Evolutionary conservation across 2,329 filamentous ascomycete genomes (phyloP).

Genomic region (Aureobasidium musti): DNA sequence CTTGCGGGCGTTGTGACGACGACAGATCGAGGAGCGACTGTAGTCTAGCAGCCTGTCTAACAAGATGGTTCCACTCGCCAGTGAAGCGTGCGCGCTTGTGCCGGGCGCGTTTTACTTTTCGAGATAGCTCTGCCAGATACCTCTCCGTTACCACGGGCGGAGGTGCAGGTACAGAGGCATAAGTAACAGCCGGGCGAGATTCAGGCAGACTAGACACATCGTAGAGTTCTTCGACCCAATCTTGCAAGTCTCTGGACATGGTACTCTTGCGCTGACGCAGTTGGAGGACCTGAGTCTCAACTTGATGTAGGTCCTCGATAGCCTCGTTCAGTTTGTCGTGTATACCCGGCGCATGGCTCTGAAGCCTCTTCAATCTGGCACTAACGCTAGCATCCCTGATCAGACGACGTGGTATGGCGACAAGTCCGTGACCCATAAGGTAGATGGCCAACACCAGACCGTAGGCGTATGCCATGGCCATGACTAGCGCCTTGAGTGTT

Average conservation of each 20-base stretch:
- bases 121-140: constrained; percentile 86
- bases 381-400: constrained; percentile 78
- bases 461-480: constrained; percentile 95
- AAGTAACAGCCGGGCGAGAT: constrained; percentile 42
- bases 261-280: constrained; percentile 79
- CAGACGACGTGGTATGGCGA: constrained; percentile 81
- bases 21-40: constrained; percentile 84
- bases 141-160: constrained; percentile 89
- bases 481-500: constrained; percentile 79
- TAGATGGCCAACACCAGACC: constrained; percentile 90
- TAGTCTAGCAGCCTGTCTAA: constrained; percentile 70
- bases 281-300: constrained; percentile 78
- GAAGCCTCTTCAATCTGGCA: constrained; percentile 70
- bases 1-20: constrained; percentile 67
- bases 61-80: constrained; percentile 80
- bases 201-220: constrained; percentile 74
- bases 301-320: constrained; percentile 72
- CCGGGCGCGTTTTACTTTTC: constrained; percentile 76
- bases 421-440: constrained; percentile 94
- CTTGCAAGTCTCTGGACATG: constrained; percentile 71
- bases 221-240: constrained; percentile 94
- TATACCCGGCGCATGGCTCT: constrained; percentile 74
- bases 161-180: constrained; percentile 43
- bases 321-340: constrained; percentile 89
- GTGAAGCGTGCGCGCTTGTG: constrained; percentile 82